Percentiles rank a stretch among this genome's conserved stretches.
Conservation (phyloP, 768 basidiomycete species). For the Chalciporus chontae region DNA sequence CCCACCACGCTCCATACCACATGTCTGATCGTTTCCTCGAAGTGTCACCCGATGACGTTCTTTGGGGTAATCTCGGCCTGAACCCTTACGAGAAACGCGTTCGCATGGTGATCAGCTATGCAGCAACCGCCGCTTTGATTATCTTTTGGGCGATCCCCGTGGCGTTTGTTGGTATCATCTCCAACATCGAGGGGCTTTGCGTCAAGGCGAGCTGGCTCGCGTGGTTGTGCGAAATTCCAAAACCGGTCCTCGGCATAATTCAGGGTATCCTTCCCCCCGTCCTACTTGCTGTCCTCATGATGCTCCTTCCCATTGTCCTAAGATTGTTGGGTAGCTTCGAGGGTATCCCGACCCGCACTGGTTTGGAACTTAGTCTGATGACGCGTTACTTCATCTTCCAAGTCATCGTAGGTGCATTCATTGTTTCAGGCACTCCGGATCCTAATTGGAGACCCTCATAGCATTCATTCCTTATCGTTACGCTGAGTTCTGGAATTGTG, state of each 20-base stretch:
- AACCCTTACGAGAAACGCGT: constrained; percentile 85
- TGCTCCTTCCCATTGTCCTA: constrained; percentile 82
- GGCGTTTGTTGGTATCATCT: constrained; percentile 80
- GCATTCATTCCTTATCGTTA: constrained; percentile 93
- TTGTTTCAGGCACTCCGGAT: not conserved
- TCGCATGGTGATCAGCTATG: constrained; percentile 65
- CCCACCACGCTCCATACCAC: constrained; percentile 78
- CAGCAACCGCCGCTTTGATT: constrained; percentile 74
- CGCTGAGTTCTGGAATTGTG: constrained; percentile 80
- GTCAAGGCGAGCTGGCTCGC: constrained; percentile 62
- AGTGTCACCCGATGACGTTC: constrained; percentile 82
- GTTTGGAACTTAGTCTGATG: constrained; percentile 89
- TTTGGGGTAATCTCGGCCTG: constrained; percentile 87
- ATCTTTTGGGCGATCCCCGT: constrained; percentile 88
- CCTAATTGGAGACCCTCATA: constrained; percentile 28
- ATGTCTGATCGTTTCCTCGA: constrained; percentile 80
- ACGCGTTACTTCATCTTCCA: constrained; percentile 89
- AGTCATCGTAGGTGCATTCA: constrained; percentile 63
- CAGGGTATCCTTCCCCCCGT: constrained; percentile 87
- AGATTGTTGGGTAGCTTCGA: constrained; percentile 80
- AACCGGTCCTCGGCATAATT: constrained; percentile 72
- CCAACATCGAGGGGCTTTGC: constrained; percentile 76
- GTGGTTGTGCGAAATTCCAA: constrained; percentile 78
- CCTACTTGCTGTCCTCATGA: constrained; percentile 84
- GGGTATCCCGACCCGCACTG: constrained; percentile 82